phyloP scores from a whole-genome alignment of 805 yeast genomes.

The Ogataea naganishii region DNA sequence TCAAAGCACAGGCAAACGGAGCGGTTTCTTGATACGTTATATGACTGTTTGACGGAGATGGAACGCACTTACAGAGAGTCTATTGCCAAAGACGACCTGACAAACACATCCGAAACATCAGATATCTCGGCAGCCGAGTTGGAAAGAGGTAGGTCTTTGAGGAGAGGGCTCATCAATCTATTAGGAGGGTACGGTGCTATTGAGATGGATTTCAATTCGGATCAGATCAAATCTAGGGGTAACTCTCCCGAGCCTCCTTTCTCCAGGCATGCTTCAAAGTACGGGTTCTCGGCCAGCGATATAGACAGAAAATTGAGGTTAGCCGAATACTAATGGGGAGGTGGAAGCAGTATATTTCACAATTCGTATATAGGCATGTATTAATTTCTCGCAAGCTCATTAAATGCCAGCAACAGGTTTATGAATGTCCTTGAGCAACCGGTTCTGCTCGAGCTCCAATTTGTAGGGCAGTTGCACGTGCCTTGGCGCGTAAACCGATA shows the following conservation, averaged over 20 bases:
- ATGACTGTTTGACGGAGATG: constrained; percentile 52
- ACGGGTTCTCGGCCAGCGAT: constrained; percentile 30
- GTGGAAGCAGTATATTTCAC: no score
- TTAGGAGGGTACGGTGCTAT: constrained; percentile 87
- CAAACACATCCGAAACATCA: constrained; percentile 3
- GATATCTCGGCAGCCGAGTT: constrained; percentile 8
- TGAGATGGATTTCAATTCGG: constrained; percentile 62
- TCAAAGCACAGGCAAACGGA: constrained; percentile 85
- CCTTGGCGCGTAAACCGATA: no score
- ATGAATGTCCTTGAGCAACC: no score
- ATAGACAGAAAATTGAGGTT: constrained; percentile 58
- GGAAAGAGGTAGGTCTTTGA: constrained; percentile 9
- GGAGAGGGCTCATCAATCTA: constrained; percentile 24
- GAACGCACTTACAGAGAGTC: constrained; percentile 37
- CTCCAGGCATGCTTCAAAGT: constrained; percentile 12
- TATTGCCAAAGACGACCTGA: background rate
- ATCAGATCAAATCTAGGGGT: constrained; percentile 46
- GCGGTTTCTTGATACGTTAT: constrained; percentile 63
- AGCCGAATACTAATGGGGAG: constrained; percentile 56
- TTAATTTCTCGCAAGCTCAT: no score
- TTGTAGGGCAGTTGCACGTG: no score
- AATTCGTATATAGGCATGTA: no score
- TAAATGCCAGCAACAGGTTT: no score
- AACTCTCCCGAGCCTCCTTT: constrained; percentile 45
- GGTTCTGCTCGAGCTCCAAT: no score